A percentile compares a stretch with the other conserved stretches of the same genome.
phyloP scores from a whole-genome alignment of 495 filamentous ascomycete species.

The Jackrogersella multiformis region DNA sequence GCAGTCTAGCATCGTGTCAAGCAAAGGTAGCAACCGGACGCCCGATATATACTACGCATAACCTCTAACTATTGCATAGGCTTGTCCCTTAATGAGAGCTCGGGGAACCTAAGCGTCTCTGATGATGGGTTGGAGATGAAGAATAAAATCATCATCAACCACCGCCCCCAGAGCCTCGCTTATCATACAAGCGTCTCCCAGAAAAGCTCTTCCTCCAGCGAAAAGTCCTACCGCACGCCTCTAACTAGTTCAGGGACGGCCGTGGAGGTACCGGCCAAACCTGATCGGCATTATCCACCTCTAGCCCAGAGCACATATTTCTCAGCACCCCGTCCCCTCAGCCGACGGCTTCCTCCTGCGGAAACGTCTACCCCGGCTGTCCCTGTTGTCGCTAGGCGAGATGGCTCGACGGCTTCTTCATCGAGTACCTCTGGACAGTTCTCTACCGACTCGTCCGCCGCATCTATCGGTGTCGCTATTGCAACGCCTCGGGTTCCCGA shows the following conservation, averaged over 20 bases:
- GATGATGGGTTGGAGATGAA: constrained; percentile 36
- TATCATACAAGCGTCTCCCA: constrained; percentile 17
- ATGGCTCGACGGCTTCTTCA: constrained; percentile 16
- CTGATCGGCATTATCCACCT: constrained; percentile 42
- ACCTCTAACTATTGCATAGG: constrained; percentile 20
- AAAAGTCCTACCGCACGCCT: constrained; percentile 13
- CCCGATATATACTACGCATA: neutral
- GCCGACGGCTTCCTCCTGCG: constrained; percentile 17
- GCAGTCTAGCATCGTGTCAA: constrained; percentile 31
- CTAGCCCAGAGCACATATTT: constrained; percentile 43
- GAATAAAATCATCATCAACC: constrained; percentile 15
- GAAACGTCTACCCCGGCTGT: constrained; percentile 15
- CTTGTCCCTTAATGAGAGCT: constrained; percentile 14
- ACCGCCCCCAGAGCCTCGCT: constrained; percentile 13
- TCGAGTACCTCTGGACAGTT: constrained; percentile 2
- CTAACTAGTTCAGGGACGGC: constrained; percentile 25
- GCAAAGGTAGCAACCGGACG: constrained; percentile 8
- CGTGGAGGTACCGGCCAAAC: constrained; percentile 23
- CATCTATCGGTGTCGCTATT: constrained; percentile 44
- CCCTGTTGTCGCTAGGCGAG: constrained; percentile 3
- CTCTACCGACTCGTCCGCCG: constrained; percentile 32
- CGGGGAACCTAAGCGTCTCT: constrained; percentile 17
- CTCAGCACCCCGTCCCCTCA: constrained; percentile 37
- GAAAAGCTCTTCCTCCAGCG: constrained; percentile 14
- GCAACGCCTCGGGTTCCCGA: constrained; percentile 22